Base-by-base conservation (phyloP, 2,329 filamentous ascomycete species). In the Penicillium corylophilum region DNA sequence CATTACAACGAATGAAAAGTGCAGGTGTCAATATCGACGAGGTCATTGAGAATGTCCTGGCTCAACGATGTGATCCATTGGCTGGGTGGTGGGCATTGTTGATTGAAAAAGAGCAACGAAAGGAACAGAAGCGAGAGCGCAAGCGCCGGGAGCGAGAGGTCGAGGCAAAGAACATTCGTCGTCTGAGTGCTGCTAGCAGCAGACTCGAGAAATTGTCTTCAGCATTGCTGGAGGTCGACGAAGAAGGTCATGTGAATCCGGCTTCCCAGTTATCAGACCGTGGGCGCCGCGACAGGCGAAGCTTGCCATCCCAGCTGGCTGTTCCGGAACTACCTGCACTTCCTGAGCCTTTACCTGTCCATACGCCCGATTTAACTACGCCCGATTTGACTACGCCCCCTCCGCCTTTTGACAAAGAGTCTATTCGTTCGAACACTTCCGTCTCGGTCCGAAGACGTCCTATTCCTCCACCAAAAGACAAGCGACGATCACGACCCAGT, bases 81-180 rank as follows among this genome's bases (percentile, higher is more conserved):
- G 90, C 91, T 45, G 94, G 94, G 5, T 99, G 94, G 94, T 99
- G 94, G 94, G 89, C 90, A 3, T 74, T 99, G 24, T 75, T 99
- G 35, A 84, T 97, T 9, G 94, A 97, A 66, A 99, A 97, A 70
- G 94, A 99, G 67, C 84, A 91, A 68, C 84, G 91, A 8, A 99
- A 99, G 71, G 86, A 92, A 58, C 81, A 77, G 55, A 81, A 91
- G 54, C 80, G 87, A 56, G 91, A 96, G 64, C 83, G 85, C 47
- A 96, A 93, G 67, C 83, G 93, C 8, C 90, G 82, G 66, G 92
- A 97, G 68, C 86, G 84, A 62, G 92, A 99, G 64, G 80, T 82
- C 1, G 90, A 97, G 64, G 85, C 84, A 50, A 87, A 90, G 68
- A 89, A 85, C 55, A 79, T 94, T 26, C 82, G 91, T 46, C 84